A percentile compares a stretch with the other conserved stretches of the same genome.
Evolutionary conservation across 441 rosid species (phyloP).

Genomic region (Pelargonium fulgidum): DNA sequence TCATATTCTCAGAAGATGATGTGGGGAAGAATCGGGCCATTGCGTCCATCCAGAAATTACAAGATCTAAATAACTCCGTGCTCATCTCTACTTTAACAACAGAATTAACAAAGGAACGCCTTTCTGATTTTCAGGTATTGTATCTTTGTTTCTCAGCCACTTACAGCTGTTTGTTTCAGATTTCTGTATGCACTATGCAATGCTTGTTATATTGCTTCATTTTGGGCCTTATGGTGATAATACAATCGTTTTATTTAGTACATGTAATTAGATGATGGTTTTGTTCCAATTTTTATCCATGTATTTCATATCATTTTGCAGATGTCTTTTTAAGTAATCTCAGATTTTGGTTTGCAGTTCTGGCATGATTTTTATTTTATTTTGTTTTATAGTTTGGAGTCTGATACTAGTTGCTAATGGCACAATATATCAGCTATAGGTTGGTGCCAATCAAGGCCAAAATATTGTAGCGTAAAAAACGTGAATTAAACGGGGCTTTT

Average conservation of each 20-base stretch:
- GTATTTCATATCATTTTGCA: too few relatives aligned
- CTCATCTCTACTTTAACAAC: slow-evolving; percentile 55
- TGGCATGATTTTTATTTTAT: too few relatives aligned
- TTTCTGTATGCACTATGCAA: not conserved
- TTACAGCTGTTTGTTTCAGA: not conserved
- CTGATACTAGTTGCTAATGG: too few relatives aligned
- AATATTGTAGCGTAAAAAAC: too few relatives aligned
- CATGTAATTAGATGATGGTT: not conserved
- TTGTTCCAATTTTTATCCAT: too few relatives aligned
- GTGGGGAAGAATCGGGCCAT: slow-evolving; percentile 78
- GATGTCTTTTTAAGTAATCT: too few relatives aligned
- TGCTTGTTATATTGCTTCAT: not conserved
- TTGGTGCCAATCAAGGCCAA: too few relatives aligned
- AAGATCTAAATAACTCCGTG: slow-evolving; percentile 82
- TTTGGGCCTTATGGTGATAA: not conserved
- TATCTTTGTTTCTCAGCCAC: not conserved
- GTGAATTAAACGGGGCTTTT: too few relatives aligned
- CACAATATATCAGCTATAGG: too few relatives aligned
- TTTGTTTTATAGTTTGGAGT: too few relatives aligned
- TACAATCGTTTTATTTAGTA: not conserved
- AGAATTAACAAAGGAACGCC: slow-evolving; percentile 54
- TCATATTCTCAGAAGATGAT: slow-evolving; percentile 66
- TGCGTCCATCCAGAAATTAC: slow-evolving; percentile 79
- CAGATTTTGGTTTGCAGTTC: too few relatives aligned
- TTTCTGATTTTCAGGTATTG: slow-evolving; percentile 66